A percentile compares a stretch with the other conserved stretches of the same genome.
Evolutionary conservation across 1,284 basidiomycete genomes (phyloP).

Genomic region (Ustilago trichophora): DNA sequence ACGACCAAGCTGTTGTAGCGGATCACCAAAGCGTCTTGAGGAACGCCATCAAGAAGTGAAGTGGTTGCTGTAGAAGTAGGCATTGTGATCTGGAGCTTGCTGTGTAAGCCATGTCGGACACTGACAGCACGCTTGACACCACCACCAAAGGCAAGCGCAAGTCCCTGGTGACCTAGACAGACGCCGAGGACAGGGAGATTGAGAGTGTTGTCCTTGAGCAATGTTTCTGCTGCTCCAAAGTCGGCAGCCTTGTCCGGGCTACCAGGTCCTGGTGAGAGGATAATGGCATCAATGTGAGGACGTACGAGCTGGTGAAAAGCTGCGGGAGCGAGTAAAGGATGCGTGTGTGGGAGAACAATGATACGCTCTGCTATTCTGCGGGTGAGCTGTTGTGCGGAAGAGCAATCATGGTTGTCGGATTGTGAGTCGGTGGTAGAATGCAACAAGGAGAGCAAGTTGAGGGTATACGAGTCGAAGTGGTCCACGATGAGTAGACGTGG

Average conservation of each 20-base stretch:
- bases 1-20: constrained; percentile 76
- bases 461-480: constrained; percentile 65
- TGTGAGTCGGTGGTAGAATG: neutral
- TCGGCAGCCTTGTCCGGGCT: constrained; percentile 50
- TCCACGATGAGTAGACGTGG: constrained; percentile 63
- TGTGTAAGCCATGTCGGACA: constrained; percentile 55
- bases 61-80: constrained; percentile 63
- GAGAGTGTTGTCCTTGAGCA: constrained; percentile 44
- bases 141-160: constrained; percentile 81
- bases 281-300: constrained; percentile 60
- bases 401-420: neutral
- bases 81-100: constrained; percentile 39
- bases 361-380: constrained; percentile 35
- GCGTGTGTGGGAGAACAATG: constrained; percentile 60
- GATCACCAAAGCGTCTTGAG: constrained; percentile 74
- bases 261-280: constrained; percentile 63
- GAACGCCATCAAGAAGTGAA: constrained; percentile 75
- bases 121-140: constrained; percentile 35
- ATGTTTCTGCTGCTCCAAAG: constrained; percentile 54
- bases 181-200: constrained; percentile 82
- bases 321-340: constrained; percentile 40
- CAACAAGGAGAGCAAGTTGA: constrained; percentile 59
- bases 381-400: constrained; percentile 6
- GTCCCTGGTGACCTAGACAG: constrained; percentile 90
- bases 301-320: constrained; percentile 46